Evolutionary conservation across 139 green algal genomes (phyloP).

Genomic region (Picochlorum sp.): DNA sequence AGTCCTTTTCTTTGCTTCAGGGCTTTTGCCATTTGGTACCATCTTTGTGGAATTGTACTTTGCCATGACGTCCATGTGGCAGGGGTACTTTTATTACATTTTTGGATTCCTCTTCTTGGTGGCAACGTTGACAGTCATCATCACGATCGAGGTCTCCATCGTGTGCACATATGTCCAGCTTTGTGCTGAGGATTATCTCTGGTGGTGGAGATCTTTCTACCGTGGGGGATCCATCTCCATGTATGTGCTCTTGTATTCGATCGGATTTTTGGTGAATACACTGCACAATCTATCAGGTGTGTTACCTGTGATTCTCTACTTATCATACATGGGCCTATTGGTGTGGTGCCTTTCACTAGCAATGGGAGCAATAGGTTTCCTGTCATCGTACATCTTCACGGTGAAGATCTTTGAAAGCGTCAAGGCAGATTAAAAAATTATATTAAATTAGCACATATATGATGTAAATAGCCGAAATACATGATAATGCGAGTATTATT

Average conservation of each 20-base stretch:
- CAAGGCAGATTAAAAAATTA: slow-evolving; percentile 35
- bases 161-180: slow-evolving; percentile 83
- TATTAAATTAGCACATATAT: not conserved
- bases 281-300: slow-evolving; percentile 55
- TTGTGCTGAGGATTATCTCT: slow-evolving; percentile 85
- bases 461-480: not conserved
- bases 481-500: not conserved
- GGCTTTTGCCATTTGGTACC: slow-evolving; percentile 89
- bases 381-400: slow-evolving; percentile 43
- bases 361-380: slow-evolving; percentile 74
- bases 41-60: slow-evolving; percentile 98
- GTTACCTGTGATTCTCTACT: slow-evolving; percentile 71
- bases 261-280: slow-evolving; percentile 61
- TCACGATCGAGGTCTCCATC: slow-evolving; percentile 72
- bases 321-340: slow-evolving; percentile 74
- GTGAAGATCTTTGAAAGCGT: slow-evolving; percentile 40
- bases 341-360: slow-evolving; percentile 64
- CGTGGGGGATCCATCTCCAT: slow-evolving; percentile 58
- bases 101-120: slow-evolving; percentile 86
- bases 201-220: slow-evolving; percentile 86
- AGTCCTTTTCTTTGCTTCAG: slow-evolving; percentile 73
- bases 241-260: slow-evolving; percentile 39
- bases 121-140: slow-evolving; percentile 67
- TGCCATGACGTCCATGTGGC: slow-evolving; percentile 85
- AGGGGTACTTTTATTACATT: slow-evolving; percentile 94